phyloP scores from a whole-genome alignment of 163 green algal genomes.

The Trebouxia gelatinosa region DNA sequence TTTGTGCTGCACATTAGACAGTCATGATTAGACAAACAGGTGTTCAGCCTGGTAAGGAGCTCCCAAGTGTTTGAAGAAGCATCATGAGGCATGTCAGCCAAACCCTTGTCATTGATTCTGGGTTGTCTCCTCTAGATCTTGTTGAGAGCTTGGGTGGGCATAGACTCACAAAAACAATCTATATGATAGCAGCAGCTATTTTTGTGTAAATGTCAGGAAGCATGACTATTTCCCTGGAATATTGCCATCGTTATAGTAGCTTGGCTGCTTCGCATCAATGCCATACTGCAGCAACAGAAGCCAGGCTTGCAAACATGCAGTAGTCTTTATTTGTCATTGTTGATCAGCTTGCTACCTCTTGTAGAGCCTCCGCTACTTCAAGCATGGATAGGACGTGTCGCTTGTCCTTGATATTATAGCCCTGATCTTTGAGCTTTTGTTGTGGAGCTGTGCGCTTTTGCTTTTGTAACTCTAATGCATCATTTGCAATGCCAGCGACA shows the following conservation, averaged over 20 bases:
- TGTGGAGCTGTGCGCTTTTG: constrained; percentile 45
- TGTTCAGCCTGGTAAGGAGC: too few species aligned
- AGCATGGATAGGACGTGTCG: constrained; percentile 54
- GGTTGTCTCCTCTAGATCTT: too few species aligned
- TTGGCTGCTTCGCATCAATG: constrained; percentile 37
- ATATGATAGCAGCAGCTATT: too few species aligned
- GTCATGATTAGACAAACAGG: too few species aligned
- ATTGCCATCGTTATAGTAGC: constrained; percentile 42
- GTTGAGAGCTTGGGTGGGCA: too few species aligned
- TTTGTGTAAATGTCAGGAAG: too few species aligned
- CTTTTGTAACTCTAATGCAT: constrained; percentile 54
- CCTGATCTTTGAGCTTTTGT: constrained; percentile 44
- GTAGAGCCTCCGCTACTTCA: constrained; percentile 55
- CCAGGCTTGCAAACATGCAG: not conserved
- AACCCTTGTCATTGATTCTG: too few species aligned
- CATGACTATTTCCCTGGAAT: too few species aligned
- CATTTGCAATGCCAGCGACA: constrained; percentile 49
- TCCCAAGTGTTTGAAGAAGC: too few species aligned
- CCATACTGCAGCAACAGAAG: constrained; percentile 47
- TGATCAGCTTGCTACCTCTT: constrained; percentile 52
- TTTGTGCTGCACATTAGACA: too few species aligned
- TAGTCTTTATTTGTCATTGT: not conserved
- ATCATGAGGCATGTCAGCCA: too few species aligned
- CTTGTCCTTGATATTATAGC: constrained; percentile 53
- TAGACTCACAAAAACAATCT: too few species aligned